Conservation (phyloP, 2,329 filamentous ascomycete species). For the Hypoxylon sp. region DNA sequence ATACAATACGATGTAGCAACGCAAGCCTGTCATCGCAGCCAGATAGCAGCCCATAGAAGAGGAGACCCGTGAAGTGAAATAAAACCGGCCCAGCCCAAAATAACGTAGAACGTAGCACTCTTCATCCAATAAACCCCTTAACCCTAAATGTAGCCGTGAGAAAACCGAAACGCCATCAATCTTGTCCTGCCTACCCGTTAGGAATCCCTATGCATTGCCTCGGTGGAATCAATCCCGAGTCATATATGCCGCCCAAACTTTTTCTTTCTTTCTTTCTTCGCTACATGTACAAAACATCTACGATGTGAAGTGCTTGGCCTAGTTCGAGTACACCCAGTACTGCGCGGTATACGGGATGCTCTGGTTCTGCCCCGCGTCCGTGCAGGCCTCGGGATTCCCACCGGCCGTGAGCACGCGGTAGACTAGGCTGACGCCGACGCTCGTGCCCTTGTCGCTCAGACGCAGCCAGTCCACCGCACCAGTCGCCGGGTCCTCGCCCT, state of each 20-base stretch:
- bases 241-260: conserved; percentile 1
- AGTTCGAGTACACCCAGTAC: conserved; percentile 69
- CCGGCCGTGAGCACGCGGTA: conserved; percentile 72
- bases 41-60: conserved; percentile 11
- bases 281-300: neutral
- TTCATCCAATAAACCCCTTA: neutral
- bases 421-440: conserved; percentile 59
- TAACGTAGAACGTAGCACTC: neutral
- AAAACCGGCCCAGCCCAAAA: conserved; percentile 3
- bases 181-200: conserved; percentile 6
- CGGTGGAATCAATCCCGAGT: neutral
- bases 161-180: conserved; percentile 22
- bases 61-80: conserved; percentile 10
- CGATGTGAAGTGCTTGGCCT: neutral
- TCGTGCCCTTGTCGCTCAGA: conserved; percentile 61
- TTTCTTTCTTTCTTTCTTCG: neutral
- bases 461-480: conserved; percentile 71
- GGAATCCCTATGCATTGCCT: neutral
- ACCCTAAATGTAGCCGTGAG: neutral
- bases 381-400: conserved; percentile 63
- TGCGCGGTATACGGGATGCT: conserved; percentile 70
- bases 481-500: conserved; percentile 61
- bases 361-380: conserved; percentile 57
- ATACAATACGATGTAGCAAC: conserved; percentile 15
- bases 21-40: conserved; percentile 12